Evolutionary conservation across 2,329 filamentous ascomycete species (phyloP).

Genomic region (Trichoderma sp.): DNA sequence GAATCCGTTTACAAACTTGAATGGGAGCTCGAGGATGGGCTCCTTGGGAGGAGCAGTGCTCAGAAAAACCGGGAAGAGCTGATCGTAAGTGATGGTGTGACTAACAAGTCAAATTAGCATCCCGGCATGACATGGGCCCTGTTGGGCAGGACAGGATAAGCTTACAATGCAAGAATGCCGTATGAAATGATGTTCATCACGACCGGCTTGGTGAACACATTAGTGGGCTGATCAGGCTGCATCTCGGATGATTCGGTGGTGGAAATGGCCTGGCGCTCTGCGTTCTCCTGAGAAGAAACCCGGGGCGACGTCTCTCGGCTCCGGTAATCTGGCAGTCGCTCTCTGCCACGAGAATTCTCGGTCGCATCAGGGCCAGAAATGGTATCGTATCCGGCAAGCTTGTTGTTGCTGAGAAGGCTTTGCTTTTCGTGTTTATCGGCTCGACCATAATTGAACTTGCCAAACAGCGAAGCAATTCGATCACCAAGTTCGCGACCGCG

Average conservation of each 20-base stretch:
- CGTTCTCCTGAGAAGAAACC: constrained; percentile 42
- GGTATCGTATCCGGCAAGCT: constrained; percentile 66
- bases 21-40: constrained; percentile 67
- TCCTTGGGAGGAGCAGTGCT: constrained; percentile 64
- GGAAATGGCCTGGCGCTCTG: constrained; percentile 28
- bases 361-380: neutral
- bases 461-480: constrained; percentile 61
- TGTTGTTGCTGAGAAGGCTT: constrained; percentile 65
- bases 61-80: constrained; percentile 89
- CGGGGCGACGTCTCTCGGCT: constrained; percentile 61
- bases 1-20: constrained; percentile 88
- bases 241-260: neutral
- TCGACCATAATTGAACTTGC: constrained; percentile 41
- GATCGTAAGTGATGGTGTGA: constrained; percentile 96
- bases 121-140: neutral
- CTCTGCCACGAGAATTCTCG: neutral
- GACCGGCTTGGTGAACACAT: constrained; percentile 82
- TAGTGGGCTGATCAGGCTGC: constrained; percentile 36
- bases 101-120: constrained; percentile 51
- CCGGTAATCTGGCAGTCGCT: constrained; percentile 68
- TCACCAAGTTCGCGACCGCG: constrained; percentile 75
- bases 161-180: constrained; percentile 93
- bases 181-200: constrained; percentile 87
- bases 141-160: neutral
- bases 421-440: constrained; percentile 58